phyloP scores from a whole-genome alignment of 257 asterid genomes.

The Mitragyna speciosa region DNA sequence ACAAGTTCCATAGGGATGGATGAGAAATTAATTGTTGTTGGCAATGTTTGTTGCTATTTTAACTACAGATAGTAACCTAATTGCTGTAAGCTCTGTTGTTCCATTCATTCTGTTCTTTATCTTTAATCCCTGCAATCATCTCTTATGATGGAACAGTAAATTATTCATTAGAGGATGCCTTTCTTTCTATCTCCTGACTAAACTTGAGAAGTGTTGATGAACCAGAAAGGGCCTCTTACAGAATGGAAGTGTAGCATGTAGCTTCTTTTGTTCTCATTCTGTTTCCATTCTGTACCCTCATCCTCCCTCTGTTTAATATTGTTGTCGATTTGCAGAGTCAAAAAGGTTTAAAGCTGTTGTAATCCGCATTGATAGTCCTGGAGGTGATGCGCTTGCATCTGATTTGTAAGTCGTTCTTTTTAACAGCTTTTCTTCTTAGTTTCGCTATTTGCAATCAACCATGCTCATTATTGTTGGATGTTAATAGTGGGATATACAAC shows the following conservation, averaged over 20 bases:
- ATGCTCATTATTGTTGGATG: too few species aligned
- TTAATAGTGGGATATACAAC: neutral
- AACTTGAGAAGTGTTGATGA: neutral
- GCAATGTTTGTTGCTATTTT: too few species aligned
- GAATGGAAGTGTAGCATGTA: neutral
- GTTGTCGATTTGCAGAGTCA: constrained; percentile 58
- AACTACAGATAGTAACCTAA: too few species aligned
- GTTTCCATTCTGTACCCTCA: neutral
- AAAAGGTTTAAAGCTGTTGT: constrained; percentile 82
- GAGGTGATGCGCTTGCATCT: constrained; percentile 99
- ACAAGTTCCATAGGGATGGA: neutral
- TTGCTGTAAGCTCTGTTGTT: neutral
- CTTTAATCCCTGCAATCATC: neutral
- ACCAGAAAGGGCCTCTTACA: neutral
- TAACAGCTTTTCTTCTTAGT: constrained; percentile 2
- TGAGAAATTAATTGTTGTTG: too few species aligned
- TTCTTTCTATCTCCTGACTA: neutral
- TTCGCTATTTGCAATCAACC: neutral
- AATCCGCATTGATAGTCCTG: constrained; percentile 96
- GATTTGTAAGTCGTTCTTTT: constrained; percentile 68
- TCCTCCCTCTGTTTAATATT: constrained; percentile 5
- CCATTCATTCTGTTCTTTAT: neutral
- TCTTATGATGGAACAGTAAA: neutral
- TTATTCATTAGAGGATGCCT: neutral
- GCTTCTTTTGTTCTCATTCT: neutral